phyloP scores from a whole-genome alignment of 1,284 basidiomycete species.

The Hymenochaete sp. region DNA sequence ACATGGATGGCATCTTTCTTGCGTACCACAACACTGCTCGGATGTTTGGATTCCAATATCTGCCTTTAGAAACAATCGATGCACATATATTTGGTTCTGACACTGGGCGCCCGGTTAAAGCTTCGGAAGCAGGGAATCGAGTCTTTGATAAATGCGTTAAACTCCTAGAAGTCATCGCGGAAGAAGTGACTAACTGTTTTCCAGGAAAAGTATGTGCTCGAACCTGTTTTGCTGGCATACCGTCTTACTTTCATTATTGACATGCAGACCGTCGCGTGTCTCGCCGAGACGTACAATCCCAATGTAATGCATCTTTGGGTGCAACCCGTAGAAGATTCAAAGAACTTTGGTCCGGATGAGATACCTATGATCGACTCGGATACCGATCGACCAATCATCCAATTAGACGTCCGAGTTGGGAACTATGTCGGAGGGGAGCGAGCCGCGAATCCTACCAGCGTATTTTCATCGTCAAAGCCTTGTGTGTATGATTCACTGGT shows the following conservation, averaged over 20 bases:
- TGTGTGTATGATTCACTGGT: slow-evolving; percentile 35
- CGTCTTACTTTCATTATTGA: not conserved
- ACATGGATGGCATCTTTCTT: slow-evolving; percentile 95
- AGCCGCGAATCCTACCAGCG: slow-evolving; percentile 30
- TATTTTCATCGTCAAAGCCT: slow-evolving; percentile 25
- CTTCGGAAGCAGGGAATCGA: slow-evolving; percentile 54
- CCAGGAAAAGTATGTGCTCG: slow-evolving; percentile 54
- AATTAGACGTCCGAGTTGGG: slow-evolving; percentile 32
- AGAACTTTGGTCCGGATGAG: not conserved
- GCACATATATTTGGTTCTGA: slow-evolving; percentile 61
- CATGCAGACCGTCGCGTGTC: slow-evolving; percentile 46
- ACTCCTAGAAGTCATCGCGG: slow-evolving; percentile 64
- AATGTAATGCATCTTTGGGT: slow-evolving; percentile 54
- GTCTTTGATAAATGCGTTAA: slow-evolving; percentile 74
- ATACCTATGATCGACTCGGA: slow-evolving; percentile 16
- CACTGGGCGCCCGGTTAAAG: slow-evolving; percentile 27
- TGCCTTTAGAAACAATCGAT: slow-evolving; percentile 86
- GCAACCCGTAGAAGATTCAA: slow-evolving; percentile 37
- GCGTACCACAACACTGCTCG: slow-evolving; percentile 90
- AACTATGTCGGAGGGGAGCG: slow-evolving; percentile 29
- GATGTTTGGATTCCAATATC: slow-evolving; percentile 93
- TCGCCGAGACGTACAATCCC: slow-evolving; percentile 46
- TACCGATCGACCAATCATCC: slow-evolving; percentile 31
- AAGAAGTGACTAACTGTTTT: slow-evolving; percentile 55
- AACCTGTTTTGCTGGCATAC: not conserved